phyloP scores from a whole-genome alignment of 768 basidiomycete genomes.

The Boletus speciosus region DNA sequence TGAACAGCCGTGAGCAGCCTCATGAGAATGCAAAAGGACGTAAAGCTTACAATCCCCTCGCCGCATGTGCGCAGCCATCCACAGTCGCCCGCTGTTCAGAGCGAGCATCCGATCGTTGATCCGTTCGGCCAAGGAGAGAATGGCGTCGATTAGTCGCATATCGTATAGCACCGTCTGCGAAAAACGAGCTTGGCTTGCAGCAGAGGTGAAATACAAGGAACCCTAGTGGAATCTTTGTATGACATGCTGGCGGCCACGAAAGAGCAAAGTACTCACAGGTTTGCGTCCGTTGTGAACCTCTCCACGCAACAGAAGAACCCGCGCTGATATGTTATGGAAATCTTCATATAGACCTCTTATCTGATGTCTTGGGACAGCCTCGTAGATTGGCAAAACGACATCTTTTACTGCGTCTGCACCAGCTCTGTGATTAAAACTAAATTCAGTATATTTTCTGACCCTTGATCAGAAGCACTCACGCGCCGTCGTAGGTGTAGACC shows the following conservation, averaged over 20 bases:
- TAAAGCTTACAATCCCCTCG: slow-evolving; percentile 40
- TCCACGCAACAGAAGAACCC: slow-evolving; percentile 40
- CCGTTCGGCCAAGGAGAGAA: slow-evolving; percentile 29
- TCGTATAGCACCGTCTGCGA: slow-evolving; percentile 32
- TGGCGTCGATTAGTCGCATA: slow-evolving; percentile 21
- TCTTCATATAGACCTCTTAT: slow-evolving; percentile 41
- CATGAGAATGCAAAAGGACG: neutral
- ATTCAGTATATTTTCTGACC: neutral
- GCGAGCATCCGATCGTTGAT: slow-evolving; percentile 33
- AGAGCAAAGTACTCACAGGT: slow-evolving; percentile 28
- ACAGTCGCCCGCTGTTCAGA: slow-evolving; percentile 30
- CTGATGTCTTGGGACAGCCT: slow-evolving; percentile 32
- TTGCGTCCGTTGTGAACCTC: slow-evolving; percentile 38
- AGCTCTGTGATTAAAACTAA: slow-evolving; percentile 21
- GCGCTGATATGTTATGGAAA: slow-evolving; percentile 29
- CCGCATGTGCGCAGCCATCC: slow-evolving; percentile 47
- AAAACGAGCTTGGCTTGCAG: slow-evolving; percentile 24
- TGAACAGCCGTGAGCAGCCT: slow-evolving; percentile 3
- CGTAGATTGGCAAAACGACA: slow-evolving; percentile 33
- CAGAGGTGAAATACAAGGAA: slow-evolving; percentile 32
- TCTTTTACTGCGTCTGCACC: slow-evolving; percentile 39
- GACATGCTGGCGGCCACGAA: neutral
- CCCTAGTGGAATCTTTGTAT: slow-evolving; percentile 24
- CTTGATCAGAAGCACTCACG: slow-evolving; percentile 30
- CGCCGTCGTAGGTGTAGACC: slow-evolving; percentile 39